Conservation (phyloP, 306 rosid genomes). For the Gleditsia sinensis region DNA sequence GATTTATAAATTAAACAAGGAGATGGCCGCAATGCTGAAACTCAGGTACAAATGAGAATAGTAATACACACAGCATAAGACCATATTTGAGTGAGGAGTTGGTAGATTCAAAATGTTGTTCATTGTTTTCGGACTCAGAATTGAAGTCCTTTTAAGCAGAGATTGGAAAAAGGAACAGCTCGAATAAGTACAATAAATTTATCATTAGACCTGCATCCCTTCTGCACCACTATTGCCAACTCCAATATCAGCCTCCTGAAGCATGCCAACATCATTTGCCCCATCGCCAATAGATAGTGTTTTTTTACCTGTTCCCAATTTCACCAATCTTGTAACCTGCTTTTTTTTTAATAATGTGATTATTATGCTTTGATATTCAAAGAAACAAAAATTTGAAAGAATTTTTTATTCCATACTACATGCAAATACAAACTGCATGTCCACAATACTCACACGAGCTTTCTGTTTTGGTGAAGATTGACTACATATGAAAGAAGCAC, state of each 20-base stretch:
- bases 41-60: background rate
- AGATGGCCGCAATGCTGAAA: too few relatives aligned
- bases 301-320: slow-evolving; percentile 81
- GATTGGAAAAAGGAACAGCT: background rate
- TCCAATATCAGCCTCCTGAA: slow-evolving; percentile 95
- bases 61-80: background rate
- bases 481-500: slow-evolving; percentile 94
- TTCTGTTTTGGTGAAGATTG: slow-evolving; percentile 96
- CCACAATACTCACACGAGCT: slow-evolving; percentile 68
- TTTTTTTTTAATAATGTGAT: slow-evolving; percentile 29
- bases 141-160: background rate
- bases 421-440: slow-evolving; percentile 19
- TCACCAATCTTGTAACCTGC: slow-evolving; percentile 92
- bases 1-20: too few relatives aligned
- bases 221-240: slow-evolving; percentile 92
- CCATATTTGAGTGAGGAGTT: background rate
- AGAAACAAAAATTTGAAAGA: background rate
- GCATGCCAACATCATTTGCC: slow-evolving; percentile 98
- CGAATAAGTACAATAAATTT: slow-evolving; percentile 18
- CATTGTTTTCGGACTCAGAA: background rate
- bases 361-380: slow-evolving; percentile 25
- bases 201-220: slow-evolving; percentile 82
- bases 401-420: background rate
- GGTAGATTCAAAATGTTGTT: background rate
- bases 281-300: slow-evolving; percentile 95